Conservation (phyloP, 2,329 filamentous ascomycete species). For the Monosporascus sp. region DNA sequence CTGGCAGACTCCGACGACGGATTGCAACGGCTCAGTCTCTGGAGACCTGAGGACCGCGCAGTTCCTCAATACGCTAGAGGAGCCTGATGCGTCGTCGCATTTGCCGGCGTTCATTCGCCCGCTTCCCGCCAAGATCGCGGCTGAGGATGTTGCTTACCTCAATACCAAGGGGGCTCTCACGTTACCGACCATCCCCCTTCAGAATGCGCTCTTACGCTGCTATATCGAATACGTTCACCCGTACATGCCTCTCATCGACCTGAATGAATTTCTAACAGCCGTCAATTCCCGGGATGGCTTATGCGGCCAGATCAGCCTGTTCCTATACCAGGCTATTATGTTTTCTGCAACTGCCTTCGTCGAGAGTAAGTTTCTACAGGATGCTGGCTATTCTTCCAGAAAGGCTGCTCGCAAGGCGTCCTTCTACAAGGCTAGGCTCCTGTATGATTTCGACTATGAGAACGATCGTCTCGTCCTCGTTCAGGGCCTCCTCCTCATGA, state of each 20-base stretch:
- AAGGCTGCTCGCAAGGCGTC: conserved; percentile 83
- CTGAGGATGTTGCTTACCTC: conserved; percentile 79
- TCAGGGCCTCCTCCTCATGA: conserved; percentile 85
- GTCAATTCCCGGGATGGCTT: conserved; percentile 63
- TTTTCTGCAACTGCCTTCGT: conserved; percentile 88
- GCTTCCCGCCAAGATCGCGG: conserved; percentile 68
- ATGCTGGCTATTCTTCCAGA: conserved; percentile 70
- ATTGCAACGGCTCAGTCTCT: conserved; percentile 16
- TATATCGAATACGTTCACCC: conserved; percentile 90
- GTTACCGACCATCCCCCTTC: conserved; percentile 63
- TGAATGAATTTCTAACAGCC: conserved; percentile 53
- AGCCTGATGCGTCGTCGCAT: conserved; percentile 42
- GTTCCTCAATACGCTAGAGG: conserved; percentile 42
- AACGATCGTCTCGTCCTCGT: conserved; percentile 82
- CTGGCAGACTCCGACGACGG: conserved; percentile 24
- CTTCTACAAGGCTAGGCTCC: conserved; percentile 78
- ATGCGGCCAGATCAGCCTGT: conserved; percentile 69
- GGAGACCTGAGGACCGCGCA: conserved; percentile 35
- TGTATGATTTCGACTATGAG: conserved; percentile 96
- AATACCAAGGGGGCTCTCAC: conserved; percentile 78
- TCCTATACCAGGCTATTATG: conserved; percentile 92
- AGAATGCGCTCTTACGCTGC: conserved; percentile 73
- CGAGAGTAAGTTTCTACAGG: conserved; percentile 68
- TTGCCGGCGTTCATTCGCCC: conserved; percentile 70
- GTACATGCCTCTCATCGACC: conserved; percentile 83